Percentiles rank a stretch among this genome's conserved stretches.
Evolutionary conservation across 73 alveolate genomes (phyloP).

Genomic region (Loxodes magnus): DNA sequence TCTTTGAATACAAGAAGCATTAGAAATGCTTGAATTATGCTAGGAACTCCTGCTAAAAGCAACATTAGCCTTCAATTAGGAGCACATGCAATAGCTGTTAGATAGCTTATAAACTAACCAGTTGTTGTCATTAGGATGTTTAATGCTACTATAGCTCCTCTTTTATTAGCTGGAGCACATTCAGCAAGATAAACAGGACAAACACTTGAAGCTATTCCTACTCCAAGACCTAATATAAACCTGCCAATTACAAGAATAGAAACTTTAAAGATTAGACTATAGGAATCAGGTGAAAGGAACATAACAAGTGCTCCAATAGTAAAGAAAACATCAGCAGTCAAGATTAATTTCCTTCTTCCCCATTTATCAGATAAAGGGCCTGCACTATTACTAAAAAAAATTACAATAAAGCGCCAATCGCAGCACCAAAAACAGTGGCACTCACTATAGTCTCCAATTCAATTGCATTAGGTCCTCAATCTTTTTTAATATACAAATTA

Average conservation of each 20-base stretch:
- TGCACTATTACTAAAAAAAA: no score
- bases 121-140: constrained; percentile 22
- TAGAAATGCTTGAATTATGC: constrained; percentile 15
- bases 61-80: constrained; percentile 41
- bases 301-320: constrained; percentile 32
- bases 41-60: constrained; percentile 35
- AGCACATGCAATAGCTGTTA: constrained; percentile 19
- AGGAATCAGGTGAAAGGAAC: constrained; percentile 33
- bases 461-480: constrained; percentile 13
- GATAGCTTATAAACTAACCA: constrained; percentile 25
- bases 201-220: constrained; percentile 43
- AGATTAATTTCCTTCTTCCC: constrained; percentile 32
- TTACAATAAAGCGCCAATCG: constrained; percentile 26
- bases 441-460: constrained; percentile 21
- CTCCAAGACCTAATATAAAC: constrained; percentile 41
- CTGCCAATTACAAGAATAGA: constrained; percentile 29
- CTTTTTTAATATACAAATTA: constrained; percentile 19
- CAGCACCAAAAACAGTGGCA: constrained; percentile 32
- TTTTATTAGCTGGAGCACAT: constrained; percentile 18
- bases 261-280: no score
- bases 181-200: constrained; percentile 44
- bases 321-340: constrained; percentile 31
- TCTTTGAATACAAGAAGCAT: constrained; percentile 30
- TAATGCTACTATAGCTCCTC: constrained; percentile 31
- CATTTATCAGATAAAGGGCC: constrained; percentile 32